phyloP scores from a whole-genome alignment of 371 early-diverging fungal genomes.

The Mortierella sp. region DNA sequence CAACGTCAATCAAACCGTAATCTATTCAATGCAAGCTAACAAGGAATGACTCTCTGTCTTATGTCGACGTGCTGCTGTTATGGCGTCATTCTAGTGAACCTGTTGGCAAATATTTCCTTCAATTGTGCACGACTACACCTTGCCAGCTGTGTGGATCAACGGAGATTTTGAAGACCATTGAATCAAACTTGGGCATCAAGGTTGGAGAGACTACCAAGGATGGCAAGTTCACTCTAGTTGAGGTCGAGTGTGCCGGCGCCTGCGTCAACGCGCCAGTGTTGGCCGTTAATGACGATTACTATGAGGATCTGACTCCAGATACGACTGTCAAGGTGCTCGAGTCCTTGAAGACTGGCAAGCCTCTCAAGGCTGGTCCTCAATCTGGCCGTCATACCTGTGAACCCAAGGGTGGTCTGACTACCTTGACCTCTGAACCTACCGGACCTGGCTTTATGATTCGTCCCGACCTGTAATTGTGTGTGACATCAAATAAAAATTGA shows the following conservation, averaged over 20 bases:
- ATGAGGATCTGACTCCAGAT: conserved; percentile 97
- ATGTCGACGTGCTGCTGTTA: background rate
- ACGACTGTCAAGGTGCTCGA: conserved; percentile 89
- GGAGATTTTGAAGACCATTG: conserved; percentile 89
- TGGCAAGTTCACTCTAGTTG: conserved; percentile 95
- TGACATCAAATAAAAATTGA: background rate
- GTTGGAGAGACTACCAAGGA: conserved; percentile 96
- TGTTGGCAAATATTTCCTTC: conserved; percentile 98
- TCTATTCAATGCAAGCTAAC: background rate
- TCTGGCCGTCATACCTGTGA: conserved; percentile 91
- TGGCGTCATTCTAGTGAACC: conserved; percentile 79
- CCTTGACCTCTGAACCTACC: conserved; percentile 87
- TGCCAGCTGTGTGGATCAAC: conserved; percentile 96
- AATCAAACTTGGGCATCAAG: conserved; percentile 89
- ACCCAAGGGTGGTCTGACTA: conserved; percentile 86
- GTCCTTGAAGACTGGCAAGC: conserved; percentile 83
- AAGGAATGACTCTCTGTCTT: background rate
- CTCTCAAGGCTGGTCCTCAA: conserved; percentile 88
- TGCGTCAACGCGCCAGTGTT: conserved; percentile 98
- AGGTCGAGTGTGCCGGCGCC: conserved; percentile 99
- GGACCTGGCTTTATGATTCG: conserved; percentile 95
- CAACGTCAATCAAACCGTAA: background rate
- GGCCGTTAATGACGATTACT: conserved; percentile 98
- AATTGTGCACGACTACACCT: conserved; percentile 98
- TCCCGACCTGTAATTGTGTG: conserved; percentile 73